These are phyloP conservation scores for Bertia moriformis DNA, from an alignment of 2,329 filamentous ascomycete genomes.

Conservation along the genomic window DNA sequence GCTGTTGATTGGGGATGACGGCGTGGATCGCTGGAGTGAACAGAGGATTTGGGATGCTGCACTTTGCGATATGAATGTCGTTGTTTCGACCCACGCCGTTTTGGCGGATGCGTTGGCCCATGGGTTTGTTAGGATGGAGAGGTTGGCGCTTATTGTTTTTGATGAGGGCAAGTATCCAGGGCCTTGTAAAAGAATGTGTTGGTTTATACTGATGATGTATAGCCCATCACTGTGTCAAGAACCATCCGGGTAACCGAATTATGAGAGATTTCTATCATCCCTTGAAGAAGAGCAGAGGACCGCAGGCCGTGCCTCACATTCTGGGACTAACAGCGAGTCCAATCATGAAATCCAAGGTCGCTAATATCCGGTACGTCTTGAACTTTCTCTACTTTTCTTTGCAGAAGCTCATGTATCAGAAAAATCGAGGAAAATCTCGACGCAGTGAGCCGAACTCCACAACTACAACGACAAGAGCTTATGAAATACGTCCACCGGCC, in stretches of 20 bases:
- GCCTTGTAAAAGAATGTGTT: constrained; percentile 1
- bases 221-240: background rate
- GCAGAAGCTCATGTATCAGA: constrained; percentile 10
- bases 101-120: constrained; percentile 61
- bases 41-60: constrained; percentile 52
- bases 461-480: constrained; percentile 53
- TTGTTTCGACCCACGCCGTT: constrained; percentile 66
- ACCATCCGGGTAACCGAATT: background rate
- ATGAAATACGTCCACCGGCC: constrained; percentile 55
- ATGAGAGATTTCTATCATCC: background rate
- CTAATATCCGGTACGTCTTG: constrained; percentile 31
- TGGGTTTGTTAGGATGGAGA: constrained; percentile 53
- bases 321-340: constrained; percentile 33
- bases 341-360: constrained; percentile 42
- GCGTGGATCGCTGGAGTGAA: constrained; percentile 60
- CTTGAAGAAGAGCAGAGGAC: background rate
- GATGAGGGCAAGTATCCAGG: constrained; percentile 75
- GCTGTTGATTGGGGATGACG: constrained; percentile 52
- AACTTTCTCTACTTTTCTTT: background rate
- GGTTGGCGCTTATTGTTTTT: constrained; percentile 58
- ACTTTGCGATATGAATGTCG: constrained; percentile 49
- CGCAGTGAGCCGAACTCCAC: constrained; percentile 55
- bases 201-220: background rate
- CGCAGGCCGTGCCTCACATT: background rate
- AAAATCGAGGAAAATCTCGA: constrained; percentile 57